Evolutionary conservation across 345 rosid genomes (phyloP).

Genomic region (Kandelia obovata): DNA sequence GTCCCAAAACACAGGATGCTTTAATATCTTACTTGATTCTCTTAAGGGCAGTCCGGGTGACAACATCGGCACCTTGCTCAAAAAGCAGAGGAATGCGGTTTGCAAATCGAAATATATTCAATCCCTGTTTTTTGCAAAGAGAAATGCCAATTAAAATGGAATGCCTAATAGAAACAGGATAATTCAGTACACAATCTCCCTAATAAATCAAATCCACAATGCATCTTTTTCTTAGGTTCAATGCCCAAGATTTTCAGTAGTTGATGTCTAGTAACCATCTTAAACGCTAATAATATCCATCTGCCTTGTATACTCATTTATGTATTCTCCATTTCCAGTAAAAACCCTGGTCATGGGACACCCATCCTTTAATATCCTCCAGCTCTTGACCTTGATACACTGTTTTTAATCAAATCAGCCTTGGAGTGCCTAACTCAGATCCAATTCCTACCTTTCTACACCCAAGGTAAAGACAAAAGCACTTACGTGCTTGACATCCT

Average conservation of each 20-base stretch:
- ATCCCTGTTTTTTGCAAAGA: conserved; percentile 49
- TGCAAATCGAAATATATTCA: conserved; percentile 91
- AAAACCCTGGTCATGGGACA: not conserved
- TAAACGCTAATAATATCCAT: not conserved
- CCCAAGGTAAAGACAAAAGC: not conserved
- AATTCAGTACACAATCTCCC: not conserved
- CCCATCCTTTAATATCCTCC: too few species aligned
- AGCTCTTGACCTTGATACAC: not conserved
- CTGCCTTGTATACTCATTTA: not conserved
- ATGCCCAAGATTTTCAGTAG: not conserved
- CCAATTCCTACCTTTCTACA: not conserved
- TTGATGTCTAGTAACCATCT: not conserved
- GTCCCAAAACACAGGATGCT: not conserved
- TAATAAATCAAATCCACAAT: not conserved
- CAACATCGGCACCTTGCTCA: conserved; percentile 99
- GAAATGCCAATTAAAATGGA: not conserved
- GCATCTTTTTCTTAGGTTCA: not conserved
- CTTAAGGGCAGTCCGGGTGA: conserved; percentile 83
- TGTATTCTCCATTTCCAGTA: not conserved
- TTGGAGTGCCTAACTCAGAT: not conserved
- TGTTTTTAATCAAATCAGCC: too few species aligned
- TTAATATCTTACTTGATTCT: conserved; percentile 71
- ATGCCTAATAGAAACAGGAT: not conserved
- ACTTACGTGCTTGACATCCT: conserved; percentile 87
- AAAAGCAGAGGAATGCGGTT: conserved; percentile 94